Evolutionary conservation across 352 stramenopile species (phyloP), one percentile per base, ranked within the genome.

Genomic region (Globisporangium splendens): DNA sequence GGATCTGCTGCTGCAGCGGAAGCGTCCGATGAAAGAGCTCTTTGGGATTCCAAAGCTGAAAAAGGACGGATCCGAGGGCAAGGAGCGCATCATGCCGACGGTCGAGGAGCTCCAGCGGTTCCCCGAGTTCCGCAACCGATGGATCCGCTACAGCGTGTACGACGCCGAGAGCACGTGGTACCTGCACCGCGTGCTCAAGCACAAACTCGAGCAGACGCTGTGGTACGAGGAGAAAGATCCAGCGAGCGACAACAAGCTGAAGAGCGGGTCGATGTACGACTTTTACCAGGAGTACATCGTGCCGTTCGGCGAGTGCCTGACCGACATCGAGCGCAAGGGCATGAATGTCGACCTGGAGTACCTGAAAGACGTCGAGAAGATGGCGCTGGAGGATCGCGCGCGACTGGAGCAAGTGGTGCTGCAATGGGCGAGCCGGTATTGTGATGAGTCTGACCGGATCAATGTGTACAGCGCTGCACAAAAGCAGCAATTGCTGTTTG

Each of bases 161-260:
- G 97, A 99, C 73, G 97, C 97, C 28, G 93, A 98, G 70, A 91
- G 93, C 48, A 99, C 97, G 38, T 99, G 96, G 91, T 88, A 95
- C 42, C 63, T 99, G 28, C 91, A 98, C 47, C 66, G 94, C 42
- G 69, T 93, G 46, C 72, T 99, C 8, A 69, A 92, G 53, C 59
- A 92, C n/a, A 91, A 91, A 65, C 74, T 99, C 20, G 68, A 86
- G 41, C 70, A 95, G 41, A 97, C 89, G 70, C 63, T 86, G 20
- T 99, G 96, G 96, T 83, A 80, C 54, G 76, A 90, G 41, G 64
- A 76, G 18, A 48, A 50, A 31, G 66, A 70, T 10, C 53, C 55
- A 22, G 41, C 33, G n/a, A 60, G 35, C 6, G 62, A 56, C 41
- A 59, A 62, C 21, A 63, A 59, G 20, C 54, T 35, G 0, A 59